phyloP scores from a whole-genome alignment of 169 alveolate genomes.

The Cryptosporidium parvum region DNA sequence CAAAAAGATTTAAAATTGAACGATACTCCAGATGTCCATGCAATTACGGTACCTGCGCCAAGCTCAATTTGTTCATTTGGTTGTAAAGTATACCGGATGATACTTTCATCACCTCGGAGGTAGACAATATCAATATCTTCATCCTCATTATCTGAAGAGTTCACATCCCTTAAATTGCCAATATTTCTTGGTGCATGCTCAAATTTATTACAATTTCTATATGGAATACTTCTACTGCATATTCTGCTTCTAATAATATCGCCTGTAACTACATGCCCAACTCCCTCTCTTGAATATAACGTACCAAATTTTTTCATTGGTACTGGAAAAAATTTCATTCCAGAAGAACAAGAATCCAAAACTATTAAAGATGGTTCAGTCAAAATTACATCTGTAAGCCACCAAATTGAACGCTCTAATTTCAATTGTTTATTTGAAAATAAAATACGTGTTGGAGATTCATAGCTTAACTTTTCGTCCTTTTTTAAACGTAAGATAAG shows the following conservation, averaged over 20 bases:
- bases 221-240: conserved; percentile 58
- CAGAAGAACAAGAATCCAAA: conserved; percentile 57
- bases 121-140: conserved; percentile 68
- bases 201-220: conserved; percentile 71
- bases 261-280: conserved; percentile 74
- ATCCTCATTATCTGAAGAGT: not conserved
- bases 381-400: conserved; percentile 68
- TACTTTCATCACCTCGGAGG: conserved; percentile 70
- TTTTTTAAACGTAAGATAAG: conserved; percentile 55
- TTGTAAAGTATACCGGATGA: conserved; percentile 52
- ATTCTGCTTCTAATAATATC: conserved; percentile 62
- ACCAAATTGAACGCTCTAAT: conserved; percentile 66
- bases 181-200: conserved; percentile 66
- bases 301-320: conserved; percentile 75
- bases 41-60: conserved; percentile 69
- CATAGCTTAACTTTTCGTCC: conserved; percentile 66
- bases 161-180: conserved; percentile 7
- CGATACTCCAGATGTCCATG: conserved; percentile 72
- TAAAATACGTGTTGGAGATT: conserved; percentile 68
- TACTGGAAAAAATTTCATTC: conserved; percentile 68
- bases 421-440: conserved; percentile 56
- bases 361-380: conserved; percentile 50
- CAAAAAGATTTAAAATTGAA: conserved; percentile 73
- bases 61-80: conserved; percentile 72
- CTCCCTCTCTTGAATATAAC: conserved; percentile 74